Evolutionary conservation across 371 early-diverging fungal genomes (phyloP), one percentile per base, ranked within the genome.

Genomic region (Mucor mucedo): DNA sequence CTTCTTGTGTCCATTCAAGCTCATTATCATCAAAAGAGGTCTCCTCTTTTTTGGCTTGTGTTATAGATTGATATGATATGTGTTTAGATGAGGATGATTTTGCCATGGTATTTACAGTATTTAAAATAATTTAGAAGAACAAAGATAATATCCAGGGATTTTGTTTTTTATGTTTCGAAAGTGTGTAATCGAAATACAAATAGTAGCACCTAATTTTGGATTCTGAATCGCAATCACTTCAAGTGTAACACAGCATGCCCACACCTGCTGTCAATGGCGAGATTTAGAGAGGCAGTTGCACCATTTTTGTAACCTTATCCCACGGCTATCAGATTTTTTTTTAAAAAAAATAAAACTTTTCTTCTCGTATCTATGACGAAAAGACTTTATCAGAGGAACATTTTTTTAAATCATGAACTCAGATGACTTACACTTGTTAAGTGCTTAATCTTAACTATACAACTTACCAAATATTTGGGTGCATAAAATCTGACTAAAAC

Each of bases 221-320:
- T 21, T 28, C 16, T 21, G 27, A 48, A 48, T 27, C 49, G 49
- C 49, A 48, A 48, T 28, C 21, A 28, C 32, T 13, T 30, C 13
- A 14, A n/a, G 55, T 6, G 52, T 59, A 29, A 59, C 49, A 59
- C 52, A 5, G 16, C 7, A 40, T 50, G n/a, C 60, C 33, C 60
- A 50, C 52, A 30, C 35, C 35, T 50, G 60, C 60, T 59, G 60
- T 59, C 60, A 59, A 59, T 59, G 38, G 60, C 60, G 60, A 59
- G n/a, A 59, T 59, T 52, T 1, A 13, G 8, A 14, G 21, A 29
- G 11, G 27, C 14, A 28, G 29, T 50, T 38, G 52, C 60, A 59
- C 52, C 60, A 59, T 59, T 32, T 32, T 28, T 28, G 6, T 21
- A 13, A 6, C 6, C 44, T 42, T 14, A 42, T 35, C 35, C 35